A percentile compares a stretch with the other conserved stretches of the same genome.
These are phyloP conservation scores for Aquilaria sinensis DNA, from an alignment of 345 rosid genomes.

Conservation along the genomic window DNA sequence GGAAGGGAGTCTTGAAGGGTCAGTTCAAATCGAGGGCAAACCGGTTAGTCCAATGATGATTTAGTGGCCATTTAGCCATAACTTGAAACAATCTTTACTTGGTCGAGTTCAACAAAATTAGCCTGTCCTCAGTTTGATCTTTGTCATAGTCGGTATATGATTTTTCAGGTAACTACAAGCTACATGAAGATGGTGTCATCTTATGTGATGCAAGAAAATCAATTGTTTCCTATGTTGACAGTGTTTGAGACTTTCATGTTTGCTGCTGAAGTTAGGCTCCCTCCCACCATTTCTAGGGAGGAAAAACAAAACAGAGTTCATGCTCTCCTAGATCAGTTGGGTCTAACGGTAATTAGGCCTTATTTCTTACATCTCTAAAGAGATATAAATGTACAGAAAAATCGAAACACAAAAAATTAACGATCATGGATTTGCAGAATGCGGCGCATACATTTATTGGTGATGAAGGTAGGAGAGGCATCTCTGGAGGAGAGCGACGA, in stretches of 20 bases:
- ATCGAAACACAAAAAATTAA: background rate
- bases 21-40: constrained; percentile 62
- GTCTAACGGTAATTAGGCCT: constrained; percentile 39
- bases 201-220: constrained; percentile 92
- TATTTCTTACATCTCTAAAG: background rate
- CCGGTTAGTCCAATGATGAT: constrained; percentile 26
- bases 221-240: constrained; percentile 70
- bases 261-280: constrained; percentile 79
- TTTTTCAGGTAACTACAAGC: constrained; percentile 48
- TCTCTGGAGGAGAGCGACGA: constrained; percentile 58
- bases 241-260: constrained; percentile 82
- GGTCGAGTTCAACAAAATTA: too few species aligned
- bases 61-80: too few species aligned
- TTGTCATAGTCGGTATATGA: background rate
- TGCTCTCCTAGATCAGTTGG: constrained; percentile 66
- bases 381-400: too few species aligned
- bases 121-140: too few species aligned
- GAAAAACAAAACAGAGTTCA: constrained; percentile 64
- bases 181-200: constrained; percentile 81
- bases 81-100: too few species aligned
- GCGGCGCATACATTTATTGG: constrained; percentile 58
- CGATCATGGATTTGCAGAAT: constrained; percentile 19
- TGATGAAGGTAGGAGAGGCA: constrained; percentile 75
- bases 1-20: constrained; percentile 69
- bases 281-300: constrained; percentile 54